A percentile compares a stretch with the other conserved stretches of the same genome.
Conservation (phyloP, 768 basidiomycete species). For the Solioccasus polychromus region DNA sequence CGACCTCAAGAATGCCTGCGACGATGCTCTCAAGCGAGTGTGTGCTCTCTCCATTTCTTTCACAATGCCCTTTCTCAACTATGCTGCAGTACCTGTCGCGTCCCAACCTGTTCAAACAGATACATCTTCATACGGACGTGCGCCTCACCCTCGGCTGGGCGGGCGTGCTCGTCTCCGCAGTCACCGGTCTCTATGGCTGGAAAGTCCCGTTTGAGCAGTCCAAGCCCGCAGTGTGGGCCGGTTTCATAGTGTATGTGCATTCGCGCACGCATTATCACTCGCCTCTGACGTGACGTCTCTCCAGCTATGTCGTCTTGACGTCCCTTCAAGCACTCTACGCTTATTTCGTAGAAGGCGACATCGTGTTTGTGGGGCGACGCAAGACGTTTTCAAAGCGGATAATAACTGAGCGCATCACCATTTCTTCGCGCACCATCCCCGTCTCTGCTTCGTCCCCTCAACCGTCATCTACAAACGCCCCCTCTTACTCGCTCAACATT, state of each 20-base stretch:
- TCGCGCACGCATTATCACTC: constrained; percentile 1
- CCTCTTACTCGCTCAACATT: constrained; percentile 64
- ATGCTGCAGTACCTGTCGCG: constrained; percentile 71
- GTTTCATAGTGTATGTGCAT: constrained; percentile 74
- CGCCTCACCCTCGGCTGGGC: constrained; percentile 85
- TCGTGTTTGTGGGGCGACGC: constrained; percentile 85
- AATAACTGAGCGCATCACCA: constrained; percentile 83
- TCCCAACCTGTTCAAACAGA: constrained; percentile 82
- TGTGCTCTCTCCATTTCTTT: constrained; percentile 20
- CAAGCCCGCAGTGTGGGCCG: constrained; percentile 76
- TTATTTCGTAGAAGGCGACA: constrained; percentile 82
- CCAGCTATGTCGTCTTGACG: constrained; percentile 75
- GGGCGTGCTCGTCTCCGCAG: constrained; percentile 76
- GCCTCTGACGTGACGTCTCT: constrained; percentile 7
- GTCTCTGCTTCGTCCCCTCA: constrained; percentile 18
- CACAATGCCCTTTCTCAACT: not conserved
- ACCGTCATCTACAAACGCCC: constrained; percentile 43
- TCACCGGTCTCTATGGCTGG: constrained; percentile 82
- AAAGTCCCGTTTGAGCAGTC: constrained; percentile 86
- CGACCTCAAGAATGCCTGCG: constrained; percentile 70
- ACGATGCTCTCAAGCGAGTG: constrained; percentile 90
- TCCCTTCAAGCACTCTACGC: constrained; percentile 73
- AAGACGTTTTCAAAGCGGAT: constrained; percentile 92
- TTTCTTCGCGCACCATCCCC: constrained; percentile 67
- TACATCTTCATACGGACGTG: constrained; percentile 84